Evolutionary conservation across 768 basidiomycete genomes (phyloP).

Genomic region (Tulasnella calospora): DNA sequence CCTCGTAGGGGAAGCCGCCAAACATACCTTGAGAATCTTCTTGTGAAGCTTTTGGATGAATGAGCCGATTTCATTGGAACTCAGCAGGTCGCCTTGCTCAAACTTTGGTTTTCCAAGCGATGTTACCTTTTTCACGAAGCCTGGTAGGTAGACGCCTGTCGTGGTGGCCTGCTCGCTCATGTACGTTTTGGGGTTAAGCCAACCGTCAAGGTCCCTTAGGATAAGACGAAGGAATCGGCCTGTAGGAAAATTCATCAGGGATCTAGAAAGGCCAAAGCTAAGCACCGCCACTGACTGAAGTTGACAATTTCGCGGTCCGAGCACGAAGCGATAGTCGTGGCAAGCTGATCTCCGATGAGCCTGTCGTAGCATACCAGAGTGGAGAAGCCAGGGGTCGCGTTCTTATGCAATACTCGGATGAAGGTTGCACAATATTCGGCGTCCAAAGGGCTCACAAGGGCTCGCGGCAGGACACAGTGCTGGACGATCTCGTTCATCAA

Average conservation of each 20-base stretch:
- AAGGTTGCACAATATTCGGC: slow-evolving; percentile 91
- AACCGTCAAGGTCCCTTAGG: slow-evolving; percentile 68
- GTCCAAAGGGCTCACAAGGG: slow-evolving; percentile 92
- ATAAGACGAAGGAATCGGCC: slow-evolving; percentile 84
- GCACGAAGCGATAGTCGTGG: slow-evolving; percentile 82
- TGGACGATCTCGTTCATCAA: slow-evolving; percentile 58
- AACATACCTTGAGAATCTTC: slow-evolving; percentile 61
- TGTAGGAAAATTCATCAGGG: slow-evolving; percentile 33
- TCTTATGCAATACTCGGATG: slow-evolving; percentile 77
- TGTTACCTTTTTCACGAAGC: slow-evolving; percentile 10
- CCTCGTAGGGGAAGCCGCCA: background rate
- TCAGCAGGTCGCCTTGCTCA: slow-evolving; percentile 49
- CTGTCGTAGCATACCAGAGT: slow-evolving; percentile 81
- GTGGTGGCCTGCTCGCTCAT: slow-evolving; percentile 43
- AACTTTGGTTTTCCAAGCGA: slow-evolving; percentile 15
- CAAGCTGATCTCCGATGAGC: slow-evolving; percentile 79
- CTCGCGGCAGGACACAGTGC: slow-evolving; percentile 88
- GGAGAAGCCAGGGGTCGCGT: slow-evolving; percentile 85
- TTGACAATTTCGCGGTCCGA: slow-evolving; percentile 96
- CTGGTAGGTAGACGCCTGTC: slow-evolving; percentile 23
- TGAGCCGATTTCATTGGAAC: slow-evolving; percentile 64
- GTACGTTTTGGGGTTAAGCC: slow-evolving; percentile 58
- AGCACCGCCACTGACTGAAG: slow-evolving; percentile 56
- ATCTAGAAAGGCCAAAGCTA: background rate
- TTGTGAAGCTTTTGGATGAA: slow-evolving; percentile 81